phyloP scores from a whole-genome alignment of 306 rosid genomes.

The Cicer arietinum region DNA sequence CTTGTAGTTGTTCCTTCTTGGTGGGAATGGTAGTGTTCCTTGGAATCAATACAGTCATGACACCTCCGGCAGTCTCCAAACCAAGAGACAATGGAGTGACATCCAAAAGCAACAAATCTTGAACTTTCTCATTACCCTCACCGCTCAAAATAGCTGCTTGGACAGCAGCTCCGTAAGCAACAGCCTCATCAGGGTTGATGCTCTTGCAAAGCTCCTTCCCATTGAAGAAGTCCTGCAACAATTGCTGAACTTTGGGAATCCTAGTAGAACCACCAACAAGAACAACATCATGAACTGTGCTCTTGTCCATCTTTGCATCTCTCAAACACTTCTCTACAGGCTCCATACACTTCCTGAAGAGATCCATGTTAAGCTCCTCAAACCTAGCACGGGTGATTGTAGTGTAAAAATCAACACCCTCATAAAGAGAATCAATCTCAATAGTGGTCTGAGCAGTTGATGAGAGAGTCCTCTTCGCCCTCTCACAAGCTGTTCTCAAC shows the following conservation, averaged over 20 bases:
- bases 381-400: slow-evolving; percentile 78
- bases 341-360: slow-evolving; percentile 78
- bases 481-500: slow-evolving; percentile 75
- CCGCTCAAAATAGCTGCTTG: slow-evolving; percentile 82
- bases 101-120: slow-evolving; percentile 73
- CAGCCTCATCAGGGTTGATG: slow-evolving; percentile 78
- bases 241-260: slow-evolving; percentile 78
- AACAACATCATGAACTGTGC: slow-evolving; percentile 68
- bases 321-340: slow-evolving; percentile 81
- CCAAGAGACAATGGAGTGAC: slow-evolving; percentile 73
- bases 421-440: slow-evolving; percentile 74
- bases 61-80: slow-evolving; percentile 80
- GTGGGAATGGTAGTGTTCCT: slow-evolving; percentile 79
- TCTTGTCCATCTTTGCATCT: slow-evolving; percentile 86
- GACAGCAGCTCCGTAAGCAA: slow-evolving; percentile 81
- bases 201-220: slow-evolving; percentile 79
- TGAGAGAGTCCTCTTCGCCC: slow-evolving; percentile 83
- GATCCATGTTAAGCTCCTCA: slow-evolving; percentile 82
- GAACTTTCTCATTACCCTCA: slow-evolving; percentile 81
- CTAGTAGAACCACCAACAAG: slow-evolving; percentile 89
- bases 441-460: slow-evolving; percentile 80
- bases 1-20: slow-evolving; percentile 70
- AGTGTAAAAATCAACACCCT: slow-evolving; percentile 75
- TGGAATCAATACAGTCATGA: slow-evolving; percentile 77
- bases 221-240: slow-evolving; percentile 82